phyloP scores from a whole-genome alignment of 495 filamentous ascomycete genomes.

The Collariella sp. region DNA sequence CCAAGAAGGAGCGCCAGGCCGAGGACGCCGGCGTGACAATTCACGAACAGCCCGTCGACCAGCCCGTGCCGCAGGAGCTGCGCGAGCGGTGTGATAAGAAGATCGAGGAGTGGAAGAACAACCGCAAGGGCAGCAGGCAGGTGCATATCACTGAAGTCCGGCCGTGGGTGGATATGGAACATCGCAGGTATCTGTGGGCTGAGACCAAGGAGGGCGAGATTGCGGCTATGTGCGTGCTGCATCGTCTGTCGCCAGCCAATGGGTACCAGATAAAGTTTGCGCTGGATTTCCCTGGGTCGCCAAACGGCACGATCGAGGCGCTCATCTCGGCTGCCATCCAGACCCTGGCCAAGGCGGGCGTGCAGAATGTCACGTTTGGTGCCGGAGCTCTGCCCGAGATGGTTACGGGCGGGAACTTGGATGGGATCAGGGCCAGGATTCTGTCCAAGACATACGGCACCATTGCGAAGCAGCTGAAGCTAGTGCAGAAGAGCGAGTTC shows the following conservation, averaged over 20 bases:
- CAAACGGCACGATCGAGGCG: slow-evolving; percentile 70
- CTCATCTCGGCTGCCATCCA: slow-evolving; percentile 72
- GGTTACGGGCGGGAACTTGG: slow-evolving; percentile 64
- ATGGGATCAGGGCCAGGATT: slow-evolving; percentile 62
- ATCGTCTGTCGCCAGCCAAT: slow-evolving; percentile 62
- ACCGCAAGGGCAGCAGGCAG: slow-evolving; percentile 66
- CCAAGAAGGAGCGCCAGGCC: slow-evolving; percentile 55
- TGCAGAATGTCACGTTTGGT: slow-evolving; percentile 67
- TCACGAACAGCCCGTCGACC: slow-evolving; percentile 51
- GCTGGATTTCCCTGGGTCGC: slow-evolving; percentile 72
- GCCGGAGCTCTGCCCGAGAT: slow-evolving; percentile 61
- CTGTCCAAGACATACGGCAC: slow-evolving; percentile 67
- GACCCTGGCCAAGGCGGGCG: slow-evolving; percentile 51
- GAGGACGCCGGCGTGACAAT: slow-evolving; percentile 72
- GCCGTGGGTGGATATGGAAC: slow-evolving; percentile 68
- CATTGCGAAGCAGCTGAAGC: slow-evolving; percentile 65
- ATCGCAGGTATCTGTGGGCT: slow-evolving; percentile 77
- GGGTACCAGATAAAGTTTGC: slow-evolving; percentile 86
- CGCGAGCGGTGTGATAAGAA: slow-evolving; percentile 57
- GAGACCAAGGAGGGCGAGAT: slow-evolving; percentile 57
- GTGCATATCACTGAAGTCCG: slow-evolving; percentile 78
- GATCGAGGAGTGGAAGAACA: slow-evolving; percentile 67
- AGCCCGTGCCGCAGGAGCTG: slow-evolving; percentile 53
- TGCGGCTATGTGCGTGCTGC: slow-evolving; percentile 63
- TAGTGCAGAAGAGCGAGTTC: slow-evolving; percentile 79